These are phyloP conservation scores for Xylariaceae sp. DNA, from an alignment of 2,329 filamentous ascomycete species.

Conservation along the genomic window DNA sequence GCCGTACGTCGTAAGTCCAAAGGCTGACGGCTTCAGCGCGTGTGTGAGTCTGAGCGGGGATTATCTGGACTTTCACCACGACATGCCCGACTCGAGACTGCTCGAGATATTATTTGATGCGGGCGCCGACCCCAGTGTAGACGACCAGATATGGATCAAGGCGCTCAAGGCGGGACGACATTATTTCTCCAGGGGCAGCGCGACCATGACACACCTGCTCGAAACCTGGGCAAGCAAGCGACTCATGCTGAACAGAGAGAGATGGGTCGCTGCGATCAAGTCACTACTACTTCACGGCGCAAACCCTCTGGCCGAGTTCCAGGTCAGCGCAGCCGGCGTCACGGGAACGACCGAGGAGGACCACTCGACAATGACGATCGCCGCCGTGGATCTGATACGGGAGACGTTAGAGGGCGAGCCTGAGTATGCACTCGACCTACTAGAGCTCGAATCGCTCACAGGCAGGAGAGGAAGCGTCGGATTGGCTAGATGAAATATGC, in stretches of 20 bases:
- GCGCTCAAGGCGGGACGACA: constrained; percentile 25
- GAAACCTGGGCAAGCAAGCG: constrained; percentile 26
- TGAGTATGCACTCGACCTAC: constrained; percentile 27
- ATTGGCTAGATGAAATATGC: constrained; percentile 15
- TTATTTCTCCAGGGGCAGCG: constrained; percentile 26
- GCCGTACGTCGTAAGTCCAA: constrained; percentile 24
- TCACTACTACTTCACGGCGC: constrained; percentile 25
- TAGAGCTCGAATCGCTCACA: constrained; percentile 26
- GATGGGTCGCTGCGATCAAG: constrained; percentile 28
- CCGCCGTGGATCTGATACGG: constrained; percentile 25
- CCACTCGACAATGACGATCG: constrained; percentile 18
- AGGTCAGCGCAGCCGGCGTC: constrained; percentile 10
- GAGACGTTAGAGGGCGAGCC: constrained; percentile 29
- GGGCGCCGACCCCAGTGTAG: constrained; percentile 20
- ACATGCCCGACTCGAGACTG: constrained; percentile 27
- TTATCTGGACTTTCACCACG: constrained; percentile 29
- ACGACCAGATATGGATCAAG: constrained; percentile 21
- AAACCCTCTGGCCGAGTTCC: constrained; percentile 24
- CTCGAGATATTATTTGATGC: constrained; percentile 25
- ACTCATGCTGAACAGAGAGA: constrained; percentile 25
- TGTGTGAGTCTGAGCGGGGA: constrained; percentile 28
- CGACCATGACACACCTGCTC: constrained; percentile 27
- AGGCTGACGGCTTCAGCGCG: constrained; percentile 27
- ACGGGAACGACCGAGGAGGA: constrained; percentile 4
- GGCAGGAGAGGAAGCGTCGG: constrained; percentile 24